Conservation (phyloP, 1,284 basidiomycete genomes). For the Moesziomyces parantarcticus region DNA sequence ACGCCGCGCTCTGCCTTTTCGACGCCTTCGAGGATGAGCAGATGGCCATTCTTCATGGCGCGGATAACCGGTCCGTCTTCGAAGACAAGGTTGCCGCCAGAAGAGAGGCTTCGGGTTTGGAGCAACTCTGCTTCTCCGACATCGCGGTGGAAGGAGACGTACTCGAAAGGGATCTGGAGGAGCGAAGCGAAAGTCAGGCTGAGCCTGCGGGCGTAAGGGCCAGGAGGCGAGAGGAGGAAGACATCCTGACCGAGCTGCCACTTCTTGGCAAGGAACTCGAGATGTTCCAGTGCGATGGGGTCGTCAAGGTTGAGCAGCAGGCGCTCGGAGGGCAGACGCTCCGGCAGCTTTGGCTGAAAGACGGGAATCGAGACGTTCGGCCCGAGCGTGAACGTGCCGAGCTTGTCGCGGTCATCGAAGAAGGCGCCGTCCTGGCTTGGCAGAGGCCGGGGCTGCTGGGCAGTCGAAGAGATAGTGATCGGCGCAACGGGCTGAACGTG, state of each 20-base stretch:
- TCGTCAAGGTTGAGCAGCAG: constrained; percentile 63
- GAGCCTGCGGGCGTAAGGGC: constrained; percentile 68
- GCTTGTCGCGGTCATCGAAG: constrained; percentile 31
- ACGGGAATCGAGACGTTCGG: constrained; percentile 63
- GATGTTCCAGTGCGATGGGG: constrained; percentile 62
- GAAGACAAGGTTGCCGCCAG: constrained; percentile 65
- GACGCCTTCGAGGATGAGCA: constrained; percentile 68
- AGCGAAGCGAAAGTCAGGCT: constrained; percentile 67
- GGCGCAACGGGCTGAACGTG: constrained; percentile 36
- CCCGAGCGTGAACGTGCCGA: constrained; percentile 62
- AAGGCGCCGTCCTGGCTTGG: constrained; percentile 10
- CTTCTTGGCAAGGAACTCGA: constrained; percentile 66
- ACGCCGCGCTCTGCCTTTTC: constrained; percentile 67
- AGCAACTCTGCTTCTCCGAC: constrained; percentile 68
- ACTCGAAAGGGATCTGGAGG: constrained; percentile 66
- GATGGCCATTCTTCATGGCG: constrained; percentile 67
- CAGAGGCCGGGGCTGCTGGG: constrained; percentile 21
- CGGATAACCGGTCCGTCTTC: constrained; percentile 67
- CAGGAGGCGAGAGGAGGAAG: constrained; percentile 66
- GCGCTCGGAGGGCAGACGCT: constrained; percentile 55
- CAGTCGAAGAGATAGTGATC: constrained; percentile 23
- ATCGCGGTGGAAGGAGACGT: constrained; percentile 68
- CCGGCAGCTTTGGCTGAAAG: constrained; percentile 49
- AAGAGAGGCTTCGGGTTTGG: constrained; percentile 63
- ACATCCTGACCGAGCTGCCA: constrained; percentile 66